phyloP scores from a whole-genome alignment of 2,329 filamentous ascomycete species.

The Paradendryphiella salina region DNA sequence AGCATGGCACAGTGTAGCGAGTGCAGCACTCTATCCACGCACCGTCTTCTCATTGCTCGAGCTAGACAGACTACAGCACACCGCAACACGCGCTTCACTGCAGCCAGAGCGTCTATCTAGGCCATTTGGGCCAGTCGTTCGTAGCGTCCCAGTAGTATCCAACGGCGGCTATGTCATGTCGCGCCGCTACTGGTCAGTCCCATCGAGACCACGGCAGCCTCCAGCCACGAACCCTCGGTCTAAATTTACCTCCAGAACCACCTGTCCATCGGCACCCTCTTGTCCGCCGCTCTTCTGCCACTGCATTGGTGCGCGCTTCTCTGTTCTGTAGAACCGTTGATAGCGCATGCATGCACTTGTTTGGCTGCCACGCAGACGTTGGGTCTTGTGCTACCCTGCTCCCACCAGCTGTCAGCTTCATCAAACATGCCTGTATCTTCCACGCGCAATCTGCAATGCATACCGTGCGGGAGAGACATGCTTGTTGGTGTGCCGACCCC shows the following conservation, averaged over 20 bases:
- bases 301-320: not conserved
- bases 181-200: conserved; percentile 19
- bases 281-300: not conserved
- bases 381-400: not conserved
- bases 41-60: conserved; percentile 32
- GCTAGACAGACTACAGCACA: conserved; percentile 22
- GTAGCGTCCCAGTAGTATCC: conserved; percentile 17
- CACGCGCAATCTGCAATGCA: conserved; percentile 27
- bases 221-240: conserved; percentile 28
- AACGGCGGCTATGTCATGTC: conserved; percentile 32
- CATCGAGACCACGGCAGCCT: conserved; percentile 12
- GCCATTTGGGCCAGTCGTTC: conserved; percentile 27
- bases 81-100: conserved; percentile 30
- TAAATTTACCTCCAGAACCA: conserved; percentile 24
- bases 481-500: conserved; percentile 14
- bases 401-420: conserved; percentile 8
- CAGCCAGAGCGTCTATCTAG: conserved; percentile 31
- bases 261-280: conserved; percentile 8
- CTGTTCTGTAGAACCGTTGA: too few relatives aligned
- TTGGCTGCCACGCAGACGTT: too few relatives aligned
- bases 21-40: too few relatives aligned
- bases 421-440: conserved; percentile 20
- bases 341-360: too few relatives aligned
- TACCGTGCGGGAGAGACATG: conserved; percentile 15
- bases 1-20: too few relatives aligned